A percentile compares a stretch with the other conserved stretches of the same genome.
Conservation (phyloP, 1,284 basidiomycete genomes). For the Blastosporella zonata region DNA sequence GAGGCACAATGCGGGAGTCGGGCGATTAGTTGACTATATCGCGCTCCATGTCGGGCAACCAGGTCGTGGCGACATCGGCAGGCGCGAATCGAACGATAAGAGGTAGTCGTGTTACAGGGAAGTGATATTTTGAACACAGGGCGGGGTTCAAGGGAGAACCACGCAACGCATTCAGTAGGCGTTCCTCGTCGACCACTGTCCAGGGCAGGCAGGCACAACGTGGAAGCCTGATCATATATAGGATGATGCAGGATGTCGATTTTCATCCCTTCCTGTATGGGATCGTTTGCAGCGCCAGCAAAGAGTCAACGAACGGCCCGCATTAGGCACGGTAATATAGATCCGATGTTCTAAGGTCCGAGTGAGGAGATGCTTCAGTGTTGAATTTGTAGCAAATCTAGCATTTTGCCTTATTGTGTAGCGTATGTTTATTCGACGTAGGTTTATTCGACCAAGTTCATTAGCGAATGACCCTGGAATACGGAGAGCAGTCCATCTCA, state of each 20-base stretch:
- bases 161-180: slow-evolving; percentile 9
- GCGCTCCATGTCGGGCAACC: slow-evolving; percentile 14
- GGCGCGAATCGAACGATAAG: slow-evolving; percentile 14
- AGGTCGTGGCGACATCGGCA: slow-evolving; percentile 3
- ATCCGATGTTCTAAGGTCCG: slow-evolving; percentile 3
- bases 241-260: slow-evolving; percentile 16
- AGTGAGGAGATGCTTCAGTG: slow-evolving; percentile 10
- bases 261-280: slow-evolving; percentile 7
- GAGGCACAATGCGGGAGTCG: neutral
- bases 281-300: slow-evolving; percentile 19
- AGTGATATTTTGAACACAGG: too few relatives aligned
- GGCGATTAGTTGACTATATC: slow-evolving; percentile 4
- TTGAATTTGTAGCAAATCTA: slow-evolving; percentile 8
- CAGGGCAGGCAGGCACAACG: slow-evolving; percentile 12
- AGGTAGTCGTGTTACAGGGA: slow-evolving; percentile 5
- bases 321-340: slow-evolving; percentile 5
- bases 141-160: slow-evolving; percentile 19
- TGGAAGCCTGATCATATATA: slow-evolving; percentile 16
- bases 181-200: slow-evolving; percentile 3
- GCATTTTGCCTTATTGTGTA: neutral
- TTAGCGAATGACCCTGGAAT: too few relatives aligned
- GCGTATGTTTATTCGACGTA: too few relatives aligned
- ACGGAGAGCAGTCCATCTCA: too few relatives aligned
- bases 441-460: too few relatives aligned
- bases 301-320: neutral